These are phyloP conservation scores for Bacidia rubella DNA, from an alignment of 495 filamentous ascomycete species.

Conservation along the genomic window DNA sequence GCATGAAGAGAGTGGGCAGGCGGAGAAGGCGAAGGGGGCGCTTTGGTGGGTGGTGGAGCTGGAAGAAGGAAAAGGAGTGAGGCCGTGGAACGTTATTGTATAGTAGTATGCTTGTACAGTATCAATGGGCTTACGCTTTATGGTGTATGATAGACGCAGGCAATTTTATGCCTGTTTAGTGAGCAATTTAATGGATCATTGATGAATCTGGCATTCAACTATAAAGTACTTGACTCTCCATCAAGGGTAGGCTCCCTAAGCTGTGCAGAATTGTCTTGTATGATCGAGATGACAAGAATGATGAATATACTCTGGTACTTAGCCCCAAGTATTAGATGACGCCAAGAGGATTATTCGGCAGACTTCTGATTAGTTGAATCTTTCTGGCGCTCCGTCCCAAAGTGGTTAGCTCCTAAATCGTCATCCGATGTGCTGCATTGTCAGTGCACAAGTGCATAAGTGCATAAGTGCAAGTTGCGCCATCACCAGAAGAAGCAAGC, in stretches of 20 bases:
- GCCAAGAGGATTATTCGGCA: too few species aligned
- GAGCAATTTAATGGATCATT: too few species aligned
- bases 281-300: too few species aligned
- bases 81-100: conserved; percentile 35
- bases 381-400: too few species aligned
- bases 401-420: not conserved
- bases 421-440: not conserved
- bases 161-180: too few species aligned
- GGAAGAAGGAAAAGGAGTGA: conserved; percentile 36
- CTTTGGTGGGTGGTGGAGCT: conserved; percentile 60
- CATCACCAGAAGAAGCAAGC: not conserved
- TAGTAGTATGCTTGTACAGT: not conserved
- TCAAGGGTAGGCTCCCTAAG: too few species aligned
- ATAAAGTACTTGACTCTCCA: too few species aligned
- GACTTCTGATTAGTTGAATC: not conserved
- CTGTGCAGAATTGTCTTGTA: too few species aligned
- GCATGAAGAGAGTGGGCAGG: conserved; percentile 71
- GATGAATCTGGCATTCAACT: too few species aligned
- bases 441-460: not conserved
- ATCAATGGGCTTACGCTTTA: not conserved
- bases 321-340: too few species aligned
- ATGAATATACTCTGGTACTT: too few species aligned
- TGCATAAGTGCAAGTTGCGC: not conserved
- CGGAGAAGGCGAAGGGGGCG: conserved; percentile 63
- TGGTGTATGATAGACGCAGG: not conserved